phyloP scores from a whole-genome alignment of 371 early-diverging fungal genomes.

The Syncephalastrum sp. region DNA sequence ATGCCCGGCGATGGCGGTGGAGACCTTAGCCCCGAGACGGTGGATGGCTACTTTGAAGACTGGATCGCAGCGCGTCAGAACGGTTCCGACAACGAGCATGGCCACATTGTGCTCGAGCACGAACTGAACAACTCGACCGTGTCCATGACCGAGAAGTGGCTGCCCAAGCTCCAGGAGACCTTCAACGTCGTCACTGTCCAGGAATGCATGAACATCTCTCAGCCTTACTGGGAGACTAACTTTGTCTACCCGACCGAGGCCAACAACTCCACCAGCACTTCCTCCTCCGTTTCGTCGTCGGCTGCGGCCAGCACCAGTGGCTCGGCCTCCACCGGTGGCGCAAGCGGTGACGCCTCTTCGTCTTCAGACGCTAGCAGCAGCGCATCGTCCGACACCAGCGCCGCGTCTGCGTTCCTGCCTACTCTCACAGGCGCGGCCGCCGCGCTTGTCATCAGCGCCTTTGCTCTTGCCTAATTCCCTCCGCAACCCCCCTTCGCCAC shows the following conservation, averaged over 20 bases:
- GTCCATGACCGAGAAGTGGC: constrained; percentile 46
- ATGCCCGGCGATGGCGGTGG: constrained; percentile 49
- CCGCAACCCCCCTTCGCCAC: no score
- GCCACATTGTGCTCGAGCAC: constrained; percentile 53
- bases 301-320: constrained; percentile 9
- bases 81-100: constrained; percentile 28
- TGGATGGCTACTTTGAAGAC: constrained; percentile 39
- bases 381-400: no score
- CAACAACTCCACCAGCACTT: constrained; percentile 12
- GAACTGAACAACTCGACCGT: constrained; percentile 49
- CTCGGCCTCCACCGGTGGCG: constrained; percentile 1
- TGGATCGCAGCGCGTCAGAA: constrained; percentile 37
- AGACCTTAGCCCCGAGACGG: constrained; percentile 25
- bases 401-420: no score
- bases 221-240: constrained; percentile 48
- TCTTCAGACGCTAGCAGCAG: no score
- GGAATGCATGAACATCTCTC: constrained; percentile 49
- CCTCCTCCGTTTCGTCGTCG: constrained; percentile 9
- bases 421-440: no score
- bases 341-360: background rate
- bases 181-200: constrained; percentile 49
- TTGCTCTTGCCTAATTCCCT: no score
- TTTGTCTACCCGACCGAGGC: constrained; percentile 37
- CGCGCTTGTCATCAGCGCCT: no score
- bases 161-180: constrained; percentile 39